Evolutionary conservation across 2,329 filamentous ascomycete species (phyloP), one percentile per base, ranked within the genome.

Genomic region (Colletotrichum agaves): DNA sequence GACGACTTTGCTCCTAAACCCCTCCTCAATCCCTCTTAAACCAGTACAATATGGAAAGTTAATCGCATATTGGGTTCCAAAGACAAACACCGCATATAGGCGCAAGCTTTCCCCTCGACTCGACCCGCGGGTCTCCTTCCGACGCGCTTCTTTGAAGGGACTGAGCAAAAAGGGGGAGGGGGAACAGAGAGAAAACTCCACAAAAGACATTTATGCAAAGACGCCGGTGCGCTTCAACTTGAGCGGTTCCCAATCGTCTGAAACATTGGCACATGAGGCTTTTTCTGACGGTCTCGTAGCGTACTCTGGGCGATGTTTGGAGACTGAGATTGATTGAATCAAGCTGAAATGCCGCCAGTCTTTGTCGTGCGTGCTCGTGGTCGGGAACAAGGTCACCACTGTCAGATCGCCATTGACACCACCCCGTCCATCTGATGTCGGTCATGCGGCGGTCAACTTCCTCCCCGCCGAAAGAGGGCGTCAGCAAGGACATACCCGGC

Each of bases 161-260:
- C 19, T 2, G 17, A 7, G n/a, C n/a, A n/a, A n/a, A n/a, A n/a
- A n/a, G n/a, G n/a, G n/a, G n/a, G n/a, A n/a, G n/a, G n/a, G n/a
- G n/a, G n/a, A n/a, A n/a, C n/a, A n/a, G 17, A 5, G 13, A 11
- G 13, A 50, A 58, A 33, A 13, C 49, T 23, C 37, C 49, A 44
- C 15, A 15, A 11, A 17, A 52, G 6, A 21, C 37, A 62, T 57
- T n/a, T 62, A 66, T 62, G 43, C 59, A 35, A 67, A 37, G 27
- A n/a, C 50, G 50, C 37, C 35, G 43, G 59, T 31, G 58, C 27
- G 63, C 63, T 50, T 67, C 59, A 67, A n/a, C 35, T 67, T 62
- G 27, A 63, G 11, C 27, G 12, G 21, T n/a, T 39, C 15, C 5
- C 17, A 21, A 21, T 62, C 57, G 39, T 66, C 49, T 47, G 57